These are phyloP conservation scores for Serendipita indica DNA, from an alignment of 768 basidiomycete species.

Conservation along the genomic window DNA sequence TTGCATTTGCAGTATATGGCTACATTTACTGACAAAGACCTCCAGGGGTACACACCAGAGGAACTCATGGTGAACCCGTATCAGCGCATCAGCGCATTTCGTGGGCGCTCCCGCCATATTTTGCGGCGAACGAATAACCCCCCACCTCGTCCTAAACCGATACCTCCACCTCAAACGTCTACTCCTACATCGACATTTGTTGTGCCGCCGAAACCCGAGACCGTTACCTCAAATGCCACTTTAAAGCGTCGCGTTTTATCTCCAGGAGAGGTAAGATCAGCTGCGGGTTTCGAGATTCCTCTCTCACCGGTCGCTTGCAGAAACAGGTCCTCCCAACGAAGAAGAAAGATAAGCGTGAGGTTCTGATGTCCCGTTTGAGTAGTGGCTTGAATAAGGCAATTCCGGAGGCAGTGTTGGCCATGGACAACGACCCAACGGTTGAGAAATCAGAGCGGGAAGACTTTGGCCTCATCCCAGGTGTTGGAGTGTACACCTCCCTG, in stretches of 20 bases:
- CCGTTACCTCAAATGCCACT: neutral
- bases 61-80: constrained; percentile 2
- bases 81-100: neutral
- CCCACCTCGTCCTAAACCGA: neutral
- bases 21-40: neutral
- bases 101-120: neutral
- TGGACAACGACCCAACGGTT: neutral
- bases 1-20: neutral
- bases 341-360: no score
- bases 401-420: no score
- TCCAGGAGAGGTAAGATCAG: neutral
- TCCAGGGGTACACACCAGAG: neutral
- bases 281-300: no score
- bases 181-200: neutral
- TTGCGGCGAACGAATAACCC: neutral
- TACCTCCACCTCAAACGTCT: neutral
- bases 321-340: no score
- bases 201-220: neutral
- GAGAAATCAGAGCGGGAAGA: neutral
- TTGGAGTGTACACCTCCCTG: neutral
- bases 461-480: neutral
- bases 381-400: no score
- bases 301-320: no score
- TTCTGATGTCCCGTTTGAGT: no score
- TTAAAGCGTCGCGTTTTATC: neutral